Conservation (phyloP, 2,329 filamentous ascomycete genomes). For the Aureobasidium subglaciale region DNA sequence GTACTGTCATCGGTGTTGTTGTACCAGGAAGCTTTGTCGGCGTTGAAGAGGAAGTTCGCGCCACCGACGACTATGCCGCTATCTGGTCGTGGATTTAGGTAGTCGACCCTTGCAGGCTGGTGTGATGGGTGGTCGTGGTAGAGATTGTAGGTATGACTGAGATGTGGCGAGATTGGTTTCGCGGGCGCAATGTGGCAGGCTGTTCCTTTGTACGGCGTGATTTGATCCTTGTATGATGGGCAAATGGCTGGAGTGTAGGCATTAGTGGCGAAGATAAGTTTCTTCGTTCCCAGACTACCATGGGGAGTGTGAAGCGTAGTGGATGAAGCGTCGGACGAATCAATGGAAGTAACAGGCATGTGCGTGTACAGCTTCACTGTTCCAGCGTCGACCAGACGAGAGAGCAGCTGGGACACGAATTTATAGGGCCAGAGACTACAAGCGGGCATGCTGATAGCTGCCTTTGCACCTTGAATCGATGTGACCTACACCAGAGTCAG, state of each 20-base stretch:
- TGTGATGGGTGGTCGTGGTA: slow-evolving; percentile 54
- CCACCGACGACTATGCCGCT: slow-evolving; percentile 58
- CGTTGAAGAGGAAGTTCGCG: slow-evolving; percentile 38
- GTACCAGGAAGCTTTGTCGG: slow-evolving; percentile 42
- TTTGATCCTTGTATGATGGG: slow-evolving; percentile 26
- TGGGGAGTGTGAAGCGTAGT: slow-evolving; percentile 19
- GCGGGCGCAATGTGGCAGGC: slow-evolving; percentile 20
- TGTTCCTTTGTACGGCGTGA: slow-evolving; percentile 29
- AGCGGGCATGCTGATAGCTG: slow-evolving; percentile 41
- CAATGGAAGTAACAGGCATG: slow-evolving; percentile 35
- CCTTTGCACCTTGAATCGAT: slow-evolving; percentile 35
- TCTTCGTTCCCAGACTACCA: slow-evolving; percentile 19
- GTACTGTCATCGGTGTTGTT: slow-evolving; percentile 51
- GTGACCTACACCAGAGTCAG: slow-evolving; percentile 21
- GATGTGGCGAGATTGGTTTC: slow-evolving; percentile 19
- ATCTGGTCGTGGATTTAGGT: slow-evolving; percentile 37
- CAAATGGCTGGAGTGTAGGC: slow-evolving; percentile 29
- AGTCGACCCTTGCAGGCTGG: slow-evolving; percentile 23
- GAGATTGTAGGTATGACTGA: slow-evolving; percentile 46
- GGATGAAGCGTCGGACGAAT: background rate
- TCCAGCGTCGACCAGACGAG: slow-evolving; percentile 36
- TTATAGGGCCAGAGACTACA: slow-evolving; percentile 37
- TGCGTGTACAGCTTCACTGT: slow-evolving; percentile 46
- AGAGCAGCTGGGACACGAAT: slow-evolving; percentile 39
- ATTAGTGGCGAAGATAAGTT: slow-evolving; percentile 31